Evolutionary conservation across 1,284 basidiomycete species (phyloP), one percentile per base, ranked within the genome.

Genomic region (Pseudozyma thailandica): DNA sequence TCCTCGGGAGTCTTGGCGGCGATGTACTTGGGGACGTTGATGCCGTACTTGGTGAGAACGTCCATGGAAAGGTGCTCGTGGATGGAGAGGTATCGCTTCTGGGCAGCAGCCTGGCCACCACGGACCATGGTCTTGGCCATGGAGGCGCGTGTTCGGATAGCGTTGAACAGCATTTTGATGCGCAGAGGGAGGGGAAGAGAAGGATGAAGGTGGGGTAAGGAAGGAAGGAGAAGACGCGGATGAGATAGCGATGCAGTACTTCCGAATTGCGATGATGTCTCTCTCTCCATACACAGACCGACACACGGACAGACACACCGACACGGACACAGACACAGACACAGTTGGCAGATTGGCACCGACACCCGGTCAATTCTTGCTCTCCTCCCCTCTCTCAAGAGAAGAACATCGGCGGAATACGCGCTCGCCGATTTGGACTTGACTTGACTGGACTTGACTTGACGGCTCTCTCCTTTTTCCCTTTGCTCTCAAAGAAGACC

Each of bases 41-140:
- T 91, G 48, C 93, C 94, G 85, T 97, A 98, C 93, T 98, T 90
- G 86, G 97, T 97, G 79, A 98, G 89, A 47, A 98, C 87, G 78
- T 91, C 90, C 84, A 98, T 92, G 52, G 94, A 96, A 84, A 98
- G 93, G 86, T 98, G 93, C 86, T 99, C 95, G 86, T 99, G 95
- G 82, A 99, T 95, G 45, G 93, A 96, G 80, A 98, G 89, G 85
- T 91, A 92, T 78, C 95, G 92, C 86, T 88, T 92, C 88, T 95
- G 93, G 8, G 64, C 64, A 23, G 64, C 65, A 25, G 60, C 63
- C 20, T 60, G 50, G 25, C 62, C 66, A 37, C 61, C 54, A 4
- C 74, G 71, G 48, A 76, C 64, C 47, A 75, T 55, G 55, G 74
- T 61, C 30, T 62, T 52, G 35, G 76, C 75, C 56, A 72, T 55